phyloP scores from a whole-genome alignment of 2,329 filamentous ascomycete species.

The Talaromyces sp. region DNA sequence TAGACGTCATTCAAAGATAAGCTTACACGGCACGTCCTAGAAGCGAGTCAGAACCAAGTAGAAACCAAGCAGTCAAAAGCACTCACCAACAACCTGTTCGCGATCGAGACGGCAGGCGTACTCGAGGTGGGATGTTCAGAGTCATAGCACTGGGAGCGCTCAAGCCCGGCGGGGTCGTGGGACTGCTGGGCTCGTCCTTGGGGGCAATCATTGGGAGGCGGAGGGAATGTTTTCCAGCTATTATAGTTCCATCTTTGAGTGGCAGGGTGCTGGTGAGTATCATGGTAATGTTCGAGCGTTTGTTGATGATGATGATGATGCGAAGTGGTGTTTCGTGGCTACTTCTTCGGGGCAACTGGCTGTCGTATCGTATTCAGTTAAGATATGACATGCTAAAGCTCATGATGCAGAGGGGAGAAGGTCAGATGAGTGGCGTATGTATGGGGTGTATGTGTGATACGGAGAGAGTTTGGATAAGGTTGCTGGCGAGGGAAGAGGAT shows the following conservation, averaged over 20 bases:
- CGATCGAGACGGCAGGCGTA: slow-evolving; percentile 52
- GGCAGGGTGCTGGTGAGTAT: slow-evolving; percentile 35
- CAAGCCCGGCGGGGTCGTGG: slow-evolving; percentile 32
- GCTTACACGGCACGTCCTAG: slow-evolving; percentile 45
- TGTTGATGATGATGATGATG: not conserved
- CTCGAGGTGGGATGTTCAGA: slow-evolving; percentile 37
- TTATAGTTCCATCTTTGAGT: slow-evolving; percentile 35
- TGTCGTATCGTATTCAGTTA: not conserved
- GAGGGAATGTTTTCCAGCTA: slow-evolving; percentile 36
- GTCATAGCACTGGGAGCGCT: slow-evolving; percentile 27
- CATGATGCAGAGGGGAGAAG: not conserved
- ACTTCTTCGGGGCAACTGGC: no score
- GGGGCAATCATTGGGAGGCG: slow-evolving; percentile 46
- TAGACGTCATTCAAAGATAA: not conserved
- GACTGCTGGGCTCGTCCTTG: slow-evolving; percentile 36
- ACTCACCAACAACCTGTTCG: slow-evolving; percentile 53
- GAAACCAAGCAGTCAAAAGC: not conserved
- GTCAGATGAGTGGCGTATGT: not conserved
- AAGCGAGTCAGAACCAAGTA: slow-evolving; percentile 17
- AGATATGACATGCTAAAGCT: not conserved
- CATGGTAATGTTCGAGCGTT: slow-evolving; percentile 25
- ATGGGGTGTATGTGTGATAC: not conserved
- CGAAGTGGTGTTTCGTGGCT: not conserved
- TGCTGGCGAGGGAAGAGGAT: not conserved
- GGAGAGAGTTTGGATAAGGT: not conserved